Base-by-base conservation (phyloP, 768 basidiomycete genomes). In the Paxillus involutus region DNA sequence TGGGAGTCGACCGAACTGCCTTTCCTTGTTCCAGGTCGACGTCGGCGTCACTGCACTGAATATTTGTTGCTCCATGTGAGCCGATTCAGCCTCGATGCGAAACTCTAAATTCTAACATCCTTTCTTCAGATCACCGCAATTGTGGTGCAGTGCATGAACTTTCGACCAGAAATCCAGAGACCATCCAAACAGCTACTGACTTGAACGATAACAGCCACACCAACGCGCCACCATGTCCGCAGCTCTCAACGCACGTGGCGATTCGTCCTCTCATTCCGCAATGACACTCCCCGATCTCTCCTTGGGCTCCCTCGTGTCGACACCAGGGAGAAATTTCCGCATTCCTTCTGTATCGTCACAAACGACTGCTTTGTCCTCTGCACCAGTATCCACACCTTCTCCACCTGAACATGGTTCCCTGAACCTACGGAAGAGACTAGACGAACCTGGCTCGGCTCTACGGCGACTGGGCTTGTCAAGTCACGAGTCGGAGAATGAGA, bases 231-330 rank as follows among this genome's bases (percentile, higher is more conserved):
- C 40, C 57, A 80, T 79, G 77, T 80, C 80, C 45, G 68, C 73
- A 11, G 73, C 78, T 14, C 70, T 77, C 51, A 73, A 73, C 49
- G 48, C 62, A 21, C 67, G 69, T 1, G 67, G 69, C 44, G 79
- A 80, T 59, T 67, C 73, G 12, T 80, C 79, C 2, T 63, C 67
- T 3, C 74, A 76, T 51, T 80, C 80, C 1, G 61, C 64, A 16
- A 72, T 73, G 43, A 80, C 73, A 2, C 72, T 81, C 37, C 81
- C 79, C n/a, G 86, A 86, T 60, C 69, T 87, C 33, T 85, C 85
- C 8, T 73, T 87, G 1, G 80, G 80, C 29, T 83, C 84, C 9
- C 67, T 85, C 13, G 71, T 70, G 26, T 80, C 80, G 1, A 83
- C 81, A 1, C 83, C 82, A 21, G 77, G 73, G 1, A 64, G 77